Evolutionary conservation across 2,329 filamentous ascomycete genomes (phyloP), one percentile per base, ranked within the genome.

Genomic region (Trichophyton simii): DNA sequence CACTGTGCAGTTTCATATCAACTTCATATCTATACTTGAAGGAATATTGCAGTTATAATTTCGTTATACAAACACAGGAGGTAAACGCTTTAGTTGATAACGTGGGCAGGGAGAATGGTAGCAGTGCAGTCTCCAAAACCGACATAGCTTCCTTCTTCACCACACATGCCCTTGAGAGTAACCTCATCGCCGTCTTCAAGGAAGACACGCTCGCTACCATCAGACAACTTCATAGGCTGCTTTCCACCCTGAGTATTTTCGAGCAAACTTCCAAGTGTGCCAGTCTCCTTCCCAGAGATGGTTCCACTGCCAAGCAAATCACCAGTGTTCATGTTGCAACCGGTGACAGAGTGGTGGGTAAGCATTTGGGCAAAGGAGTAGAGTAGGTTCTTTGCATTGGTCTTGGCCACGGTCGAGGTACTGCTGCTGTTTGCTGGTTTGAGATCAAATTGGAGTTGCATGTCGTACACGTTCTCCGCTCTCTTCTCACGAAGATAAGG

Each of bases 321-420:
- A 38, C 88, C 88, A 0, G 85, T 81, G 55, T 83, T 81, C 78
- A 94, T 80, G 2, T 85, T 83, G 71, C 88, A 94, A 4, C 88
- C 88, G 0, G 86, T 87, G 55, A 89, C 80, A 0, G 86, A 84
- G 70, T 92, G 88, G 71, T 92, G 88, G 0, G 88, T 83, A 46
- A 92, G 78, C 87, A 91, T 91, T 72, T 92, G 88, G 3, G 87
- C 82, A 74, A 91, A 92, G 0, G 87, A 91, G 80, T 85, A 92
- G n/a, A 92, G 78, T 9, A 92, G 77, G 68, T 91, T 82, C 65
- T 79, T 82, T 8, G 84, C 82, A 62, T 80, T 86, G 63, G 80
- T 86, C 64, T 75, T 79, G 0, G 80, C 78, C 55, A 91, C 81
- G 0, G 81, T 82, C 0, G 82, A 84, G 0, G 80, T 75, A 58